These are phyloP conservation scores for Aspergillus olivimuriae DNA, from an alignment of 495 filamentous ascomycete species.

Conservation along the genomic window DNA sequence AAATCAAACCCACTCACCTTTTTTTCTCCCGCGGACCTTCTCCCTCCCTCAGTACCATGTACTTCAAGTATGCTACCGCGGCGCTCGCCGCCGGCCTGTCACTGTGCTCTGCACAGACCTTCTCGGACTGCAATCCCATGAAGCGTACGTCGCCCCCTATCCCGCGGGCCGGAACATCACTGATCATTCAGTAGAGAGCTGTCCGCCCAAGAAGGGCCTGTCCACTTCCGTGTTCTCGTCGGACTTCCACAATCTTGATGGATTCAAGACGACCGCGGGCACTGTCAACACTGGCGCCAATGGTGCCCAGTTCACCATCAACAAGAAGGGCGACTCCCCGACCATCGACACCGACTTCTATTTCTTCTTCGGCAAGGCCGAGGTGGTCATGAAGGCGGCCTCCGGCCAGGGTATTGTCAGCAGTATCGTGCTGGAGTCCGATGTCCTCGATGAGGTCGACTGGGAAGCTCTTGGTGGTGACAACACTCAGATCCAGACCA, in stretches of 20 bases:
- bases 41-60: constrained; percentile 18
- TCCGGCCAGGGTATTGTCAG: constrained; percentile 69
- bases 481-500: constrained; percentile 66
- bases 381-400: constrained; percentile 67
- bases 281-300: constrained; percentile 40
- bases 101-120: constrained; percentile 40
- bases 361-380: constrained; percentile 70
- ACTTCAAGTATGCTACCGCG: constrained; percentile 28
- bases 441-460: constrained; percentile 93
- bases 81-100: constrained; percentile 33
- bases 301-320: constrained; percentile 66
- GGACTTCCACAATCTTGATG: constrained; percentile 41
- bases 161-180: neutral
- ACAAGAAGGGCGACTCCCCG: constrained; percentile 63
- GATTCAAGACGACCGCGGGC: constrained; percentile 59
- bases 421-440: constrained; percentile 79
- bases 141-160: constrained; percentile 18
- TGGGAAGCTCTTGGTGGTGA: constrained; percentile 63
- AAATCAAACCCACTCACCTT: constrained; percentile 6
- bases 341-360: constrained; percentile 69
- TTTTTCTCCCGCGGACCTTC: constrained; percentile 1
- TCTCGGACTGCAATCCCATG: constrained; percentile 37
- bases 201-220: constrained; percentile 59
- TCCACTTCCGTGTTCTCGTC: constrained; percentile 44
- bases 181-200: constrained; percentile 29